These are phyloP conservation scores for Amylocystis lapponica DNA, from an alignment of 768 basidiomycete genomes.

Conservation along the genomic window DNA sequence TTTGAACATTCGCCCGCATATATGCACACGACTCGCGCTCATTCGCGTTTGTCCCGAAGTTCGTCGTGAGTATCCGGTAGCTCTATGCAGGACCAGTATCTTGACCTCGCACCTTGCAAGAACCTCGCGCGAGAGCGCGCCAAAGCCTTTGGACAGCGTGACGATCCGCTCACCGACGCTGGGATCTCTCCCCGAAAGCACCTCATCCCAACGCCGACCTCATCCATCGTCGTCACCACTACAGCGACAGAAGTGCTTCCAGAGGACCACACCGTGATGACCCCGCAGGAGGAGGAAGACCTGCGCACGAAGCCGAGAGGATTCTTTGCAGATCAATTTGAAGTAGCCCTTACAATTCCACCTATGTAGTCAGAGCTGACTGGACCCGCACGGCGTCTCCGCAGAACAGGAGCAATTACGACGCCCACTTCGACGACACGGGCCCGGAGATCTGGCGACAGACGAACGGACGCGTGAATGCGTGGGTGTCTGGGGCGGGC, in stretches of 20 bases:
- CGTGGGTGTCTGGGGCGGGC: conserved; percentile 91
- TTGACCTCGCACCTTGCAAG: conserved; percentile 32
- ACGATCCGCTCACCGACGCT: conserved; percentile 14
- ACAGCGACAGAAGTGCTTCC: conserved; percentile 32
- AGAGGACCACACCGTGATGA: conserved; percentile 20
- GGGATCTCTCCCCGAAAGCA: conserved; percentile 7
- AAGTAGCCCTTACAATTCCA: conserved; percentile 34
- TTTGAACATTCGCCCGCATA: conserved; percentile 12
- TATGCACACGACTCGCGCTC: not conserved
- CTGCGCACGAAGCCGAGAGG: conserved; percentile 59
- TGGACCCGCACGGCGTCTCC: not conserved
- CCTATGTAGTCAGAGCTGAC: not conserved
- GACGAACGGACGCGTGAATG: conserved; percentile 74
- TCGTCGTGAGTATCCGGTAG: conserved; percentile 48
- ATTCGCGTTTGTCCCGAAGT: conserved; percentile 35
- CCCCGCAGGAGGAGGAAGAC: conserved; percentile 34
- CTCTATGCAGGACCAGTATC: not conserved
- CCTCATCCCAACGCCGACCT: conserved; percentile 32
- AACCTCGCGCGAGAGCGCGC: conserved; percentile 86
- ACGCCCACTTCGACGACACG: conserved; percentile 84
- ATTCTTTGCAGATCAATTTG: conserved; percentile 96
- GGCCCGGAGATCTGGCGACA: conserved; percentile 96
- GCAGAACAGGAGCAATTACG: conserved; percentile 84
- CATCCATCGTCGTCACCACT: conserved; percentile 50
- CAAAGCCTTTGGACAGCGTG: conserved; percentile 54